Percentiles rank a stretch among this genome's conserved stretches.
These are phyloP conservation scores for Taphrina wiesneri DNA, from an alignment of 1,139 yeast genomes.

Conservation along the genomic window DNA sequence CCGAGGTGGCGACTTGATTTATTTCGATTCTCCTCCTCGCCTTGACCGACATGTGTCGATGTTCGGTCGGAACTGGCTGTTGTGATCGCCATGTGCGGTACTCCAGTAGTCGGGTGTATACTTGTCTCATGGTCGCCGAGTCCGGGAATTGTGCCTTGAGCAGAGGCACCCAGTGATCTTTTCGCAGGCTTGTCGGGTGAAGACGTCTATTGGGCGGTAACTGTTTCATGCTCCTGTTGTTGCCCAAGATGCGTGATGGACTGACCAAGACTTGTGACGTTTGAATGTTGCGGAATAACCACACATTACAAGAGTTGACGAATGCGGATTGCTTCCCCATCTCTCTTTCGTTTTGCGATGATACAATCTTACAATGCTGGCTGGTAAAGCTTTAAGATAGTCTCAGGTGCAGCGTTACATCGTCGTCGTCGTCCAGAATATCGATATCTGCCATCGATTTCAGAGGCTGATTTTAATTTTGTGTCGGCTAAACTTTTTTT, in stretches of 20 bases:
- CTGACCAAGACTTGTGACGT: slow-evolving; percentile 21
- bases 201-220: slow-evolving; percentile 31
- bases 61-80: slow-evolving; percentile 23
- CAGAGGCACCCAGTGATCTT: slow-evolving; percentile 30
- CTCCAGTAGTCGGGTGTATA: slow-evolving; percentile 22
- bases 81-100: slow-evolving; percentile 18
- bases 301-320: slow-evolving; percentile 9
- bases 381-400: no score
- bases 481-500: slow-evolving; percentile 9
- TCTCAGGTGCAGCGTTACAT: no score
- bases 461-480: not conserved
- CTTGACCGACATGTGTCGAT: slow-evolving; percentile 4
- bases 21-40: slow-evolving; percentile 23
- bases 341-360: not conserved
- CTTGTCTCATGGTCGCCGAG: slow-evolving; percentile 14
- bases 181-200: slow-evolving; percentile 22
- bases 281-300: slow-evolving; percentile 16
- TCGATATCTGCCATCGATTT: no score
- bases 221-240: slow-evolving; percentile 11
- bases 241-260: slow-evolving; percentile 8
- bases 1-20: slow-evolving; percentile 20
- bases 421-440: no score
- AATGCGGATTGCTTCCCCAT: slow-evolving; percentile 14
- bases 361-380: not conserved
- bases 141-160: slow-evolving; percentile 11